phyloP scores from a whole-genome alignment of 257 asterid species.

The Nicotiana obtusifolia region DNA sequence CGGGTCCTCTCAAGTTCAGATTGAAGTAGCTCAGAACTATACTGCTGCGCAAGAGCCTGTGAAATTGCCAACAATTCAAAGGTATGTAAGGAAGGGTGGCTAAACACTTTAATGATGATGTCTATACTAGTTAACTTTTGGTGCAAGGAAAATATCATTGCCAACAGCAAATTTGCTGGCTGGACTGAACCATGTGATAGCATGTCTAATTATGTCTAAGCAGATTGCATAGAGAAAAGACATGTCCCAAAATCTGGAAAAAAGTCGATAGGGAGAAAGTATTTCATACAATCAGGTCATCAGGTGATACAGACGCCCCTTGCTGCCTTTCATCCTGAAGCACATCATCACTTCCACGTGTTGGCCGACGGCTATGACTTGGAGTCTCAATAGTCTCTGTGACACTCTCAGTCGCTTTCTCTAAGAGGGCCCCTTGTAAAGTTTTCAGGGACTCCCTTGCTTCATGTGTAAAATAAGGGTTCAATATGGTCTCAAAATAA shows the following conservation, averaged over 20 bases:
- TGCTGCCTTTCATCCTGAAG: constrained; percentile 77
- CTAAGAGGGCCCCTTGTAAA: constrained; percentile 84
- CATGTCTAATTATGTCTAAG: neutral
- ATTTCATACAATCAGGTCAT: constrained; percentile 84
- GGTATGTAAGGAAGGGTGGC: neutral
- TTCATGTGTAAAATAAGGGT: constrained; percentile 85
- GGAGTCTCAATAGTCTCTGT: constrained; percentile 75
- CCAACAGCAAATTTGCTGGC: neutral
- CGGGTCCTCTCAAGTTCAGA: constrained; percentile 88
- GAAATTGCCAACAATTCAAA: constrained; percentile 8
- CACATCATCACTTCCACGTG: constrained; percentile 89
- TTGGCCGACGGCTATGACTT: constrained; percentile 81
- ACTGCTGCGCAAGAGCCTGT: constrained; percentile 96
- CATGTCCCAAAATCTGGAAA: neutral
- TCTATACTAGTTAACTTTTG: neutral
- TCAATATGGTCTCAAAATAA: constrained; percentile 90
- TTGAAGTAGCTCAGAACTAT: constrained; percentile 79
- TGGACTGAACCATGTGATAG: neutral
- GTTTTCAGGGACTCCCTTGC: constrained; percentile 92
- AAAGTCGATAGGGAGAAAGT: neutral
- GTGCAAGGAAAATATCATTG: neutral
- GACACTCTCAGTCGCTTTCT: constrained; percentile 76
- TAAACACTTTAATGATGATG: neutral
- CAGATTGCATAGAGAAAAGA: neutral
- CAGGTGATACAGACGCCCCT: constrained; percentile 71